Evolutionary conservation across 2,329 filamentous ascomycete species (phyloP).

Genomic region (Ustulina deusta): DNA sequence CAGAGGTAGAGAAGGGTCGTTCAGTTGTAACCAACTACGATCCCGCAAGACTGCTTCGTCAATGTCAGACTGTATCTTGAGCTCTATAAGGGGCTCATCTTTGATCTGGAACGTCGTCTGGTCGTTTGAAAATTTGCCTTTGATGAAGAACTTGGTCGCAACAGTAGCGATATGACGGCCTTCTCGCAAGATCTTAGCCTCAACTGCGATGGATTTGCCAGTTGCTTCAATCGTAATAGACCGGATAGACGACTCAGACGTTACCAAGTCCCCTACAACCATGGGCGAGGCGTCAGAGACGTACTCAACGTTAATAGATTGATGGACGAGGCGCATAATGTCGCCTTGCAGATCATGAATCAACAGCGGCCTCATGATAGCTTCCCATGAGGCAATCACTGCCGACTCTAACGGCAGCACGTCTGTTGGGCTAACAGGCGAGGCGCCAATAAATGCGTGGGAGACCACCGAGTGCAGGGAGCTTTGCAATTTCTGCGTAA

Average conservation of each 20-base stretch:
- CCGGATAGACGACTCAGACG: slow-evolving; percentile 95
- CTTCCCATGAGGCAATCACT: slow-evolving; percentile 97
- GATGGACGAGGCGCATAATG: slow-evolving; percentile 92
- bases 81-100: slow-evolving; percentile 30
- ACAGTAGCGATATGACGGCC: slow-evolving; percentile 34
- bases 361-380: slow-evolving; percentile 99
- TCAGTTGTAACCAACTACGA: slow-evolving; percentile 32
- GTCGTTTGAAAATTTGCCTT: slow-evolving; percentile 33
- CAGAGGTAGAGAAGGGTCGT: slow-evolving; percentile 16
- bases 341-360: slow-evolving; percentile 95
- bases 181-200: slow-evolving; percentile 31
- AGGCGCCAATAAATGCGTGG: slow-evolving; percentile 89
- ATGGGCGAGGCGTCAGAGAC: slow-evolving; percentile 91
- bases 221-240: slow-evolving; percentile 93
- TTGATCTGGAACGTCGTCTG: slow-evolving; percentile 29
- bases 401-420: slow-evolving; percentile 96
- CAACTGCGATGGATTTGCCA: slow-evolving; percentile 35
- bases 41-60: slow-evolving; percentile 34
- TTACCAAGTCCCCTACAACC: slow-evolving; percentile 92
- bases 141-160: slow-evolving; percentile 38
- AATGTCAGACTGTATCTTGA: slow-evolving; percentile 28
- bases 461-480: slow-evolving; percentile 98
- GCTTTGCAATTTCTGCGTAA: slow-evolving; percentile 55
- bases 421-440: slow-evolving; percentile 90
- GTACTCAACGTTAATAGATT: slow-evolving; percentile 99